Conservation (phyloP, 768 basidiomycete genomes). For the Lyophyllum decastes region DNA sequence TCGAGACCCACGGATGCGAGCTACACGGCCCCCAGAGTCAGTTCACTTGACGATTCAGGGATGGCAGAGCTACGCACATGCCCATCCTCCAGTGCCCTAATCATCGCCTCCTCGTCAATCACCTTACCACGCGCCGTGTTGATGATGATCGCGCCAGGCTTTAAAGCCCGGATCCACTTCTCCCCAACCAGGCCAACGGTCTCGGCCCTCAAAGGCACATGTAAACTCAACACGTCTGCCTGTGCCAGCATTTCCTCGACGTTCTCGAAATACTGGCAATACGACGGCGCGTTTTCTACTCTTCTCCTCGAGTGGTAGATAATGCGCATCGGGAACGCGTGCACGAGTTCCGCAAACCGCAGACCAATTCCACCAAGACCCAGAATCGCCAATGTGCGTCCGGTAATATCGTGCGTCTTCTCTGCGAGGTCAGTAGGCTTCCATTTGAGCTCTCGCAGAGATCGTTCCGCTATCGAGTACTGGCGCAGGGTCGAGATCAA, state of each 20-base stretch:
- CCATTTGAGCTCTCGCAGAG: constrained; percentile 59
- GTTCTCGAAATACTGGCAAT: constrained; percentile 73
- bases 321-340: constrained; percentile 87
- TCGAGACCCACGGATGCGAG: constrained; percentile 82
- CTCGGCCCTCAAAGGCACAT: constrained; percentile 76
- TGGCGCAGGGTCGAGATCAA: constrained; percentile 77
- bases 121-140: constrained; percentile 93
- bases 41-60: neutral
- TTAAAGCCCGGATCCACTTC: constrained; percentile 74
- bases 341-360: constrained; percentile 68
- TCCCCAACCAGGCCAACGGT: constrained; percentile 77
- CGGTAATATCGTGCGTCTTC: constrained; percentile 62
- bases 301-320: constrained; percentile 76
- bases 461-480: constrained; percentile 65
- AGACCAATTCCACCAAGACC: constrained; percentile 79
- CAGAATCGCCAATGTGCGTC: constrained; percentile 70
- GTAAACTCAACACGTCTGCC: constrained; percentile 84
- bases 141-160: constrained; percentile 75
- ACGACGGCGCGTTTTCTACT: constrained; percentile 59
- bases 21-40: constrained; percentile 34
- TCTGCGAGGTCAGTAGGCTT: constrained; percentile 51
- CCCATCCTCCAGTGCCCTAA: constrained; percentile 81
- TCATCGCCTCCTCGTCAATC: constrained; percentile 85
- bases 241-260: constrained; percentile 65
- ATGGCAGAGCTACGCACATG: constrained; percentile 61